These are phyloP conservation scores for Monosporascus ibericus DNA, from an alignment of 2,329 filamentous ascomycete genomes.

Conservation along the genomic window DNA sequence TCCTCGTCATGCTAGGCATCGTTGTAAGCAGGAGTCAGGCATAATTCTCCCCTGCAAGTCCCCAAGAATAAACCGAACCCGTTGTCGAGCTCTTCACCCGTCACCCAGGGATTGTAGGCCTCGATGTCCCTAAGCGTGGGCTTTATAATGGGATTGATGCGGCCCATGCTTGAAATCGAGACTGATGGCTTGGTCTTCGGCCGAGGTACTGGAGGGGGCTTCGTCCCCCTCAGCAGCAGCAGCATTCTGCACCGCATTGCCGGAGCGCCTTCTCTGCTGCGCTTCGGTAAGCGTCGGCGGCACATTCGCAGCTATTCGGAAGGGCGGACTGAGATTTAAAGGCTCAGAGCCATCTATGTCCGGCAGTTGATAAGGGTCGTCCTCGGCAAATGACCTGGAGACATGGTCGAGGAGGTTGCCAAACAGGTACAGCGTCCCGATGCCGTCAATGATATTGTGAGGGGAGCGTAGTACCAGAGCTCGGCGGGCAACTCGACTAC, in stretches of 20 bases:
- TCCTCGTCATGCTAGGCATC: neutral
- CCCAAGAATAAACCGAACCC: neutral
- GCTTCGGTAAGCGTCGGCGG: neutral
- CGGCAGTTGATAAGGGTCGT: neutral
- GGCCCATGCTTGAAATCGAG: neutral
- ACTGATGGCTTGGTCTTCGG: neutral
- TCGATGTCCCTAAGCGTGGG: neutral
- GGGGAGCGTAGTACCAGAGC: slow-evolving; percentile 31
- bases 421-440: slow-evolving; percentile 30
- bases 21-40: neutral
- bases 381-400: neutral
- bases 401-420: slow-evolving; percentile 23
- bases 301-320: neutral
- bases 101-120: neutral
- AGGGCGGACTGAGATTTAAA: neutral
- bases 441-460: slow-evolving; percentile 35
- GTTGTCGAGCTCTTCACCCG: neutral
- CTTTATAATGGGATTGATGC: neutral
- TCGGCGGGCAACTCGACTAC: neutral
- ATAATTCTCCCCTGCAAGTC: neutral
- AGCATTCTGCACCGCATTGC: neutral
- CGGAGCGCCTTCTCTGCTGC: neutral
- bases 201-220: neutral
- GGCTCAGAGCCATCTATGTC: neutral
- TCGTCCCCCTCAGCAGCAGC: neutral